phyloP scores from a whole-genome alignment of 2,329 filamentous ascomycete genomes.

The Chaetomium globosum region DNA sequence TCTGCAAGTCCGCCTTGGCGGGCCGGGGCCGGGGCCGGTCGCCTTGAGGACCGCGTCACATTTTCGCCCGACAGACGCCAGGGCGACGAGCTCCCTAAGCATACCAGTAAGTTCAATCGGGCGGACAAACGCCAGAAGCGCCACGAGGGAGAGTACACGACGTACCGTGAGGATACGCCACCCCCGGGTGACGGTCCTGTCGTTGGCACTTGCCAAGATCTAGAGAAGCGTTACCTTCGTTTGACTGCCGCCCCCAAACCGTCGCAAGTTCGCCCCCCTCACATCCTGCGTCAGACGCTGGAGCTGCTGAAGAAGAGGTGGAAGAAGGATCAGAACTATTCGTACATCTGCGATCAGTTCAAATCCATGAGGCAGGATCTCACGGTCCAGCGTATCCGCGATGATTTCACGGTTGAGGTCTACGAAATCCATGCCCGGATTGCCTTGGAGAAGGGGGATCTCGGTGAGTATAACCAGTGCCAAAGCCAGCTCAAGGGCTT shows the following conservation, averaged over 20 bases:
- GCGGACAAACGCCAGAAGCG: constrained; percentile 88
- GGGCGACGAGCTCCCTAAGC: constrained; percentile 50
- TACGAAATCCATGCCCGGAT: constrained; percentile 98
- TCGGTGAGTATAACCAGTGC: constrained; percentile 99
- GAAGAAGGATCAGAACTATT: constrained; percentile 90
- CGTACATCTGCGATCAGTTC: constrained; percentile 98
- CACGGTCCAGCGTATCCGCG: constrained; percentile 95
- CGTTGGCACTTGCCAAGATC: constrained; percentile 76
- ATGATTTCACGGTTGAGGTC: constrained; percentile 91
- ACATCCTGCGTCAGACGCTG: constrained; percentile 78
- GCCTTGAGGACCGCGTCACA: constrained; percentile 76
- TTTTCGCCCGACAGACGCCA: constrained; percentile 55
- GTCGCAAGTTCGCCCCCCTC: constrained; percentile 82
- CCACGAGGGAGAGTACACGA: constrained; percentile 70
- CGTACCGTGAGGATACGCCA: constrained; percentile 59
- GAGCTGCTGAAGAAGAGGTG: constrained; percentile 92
- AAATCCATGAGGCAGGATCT: constrained; percentile 97
- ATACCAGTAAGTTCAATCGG: constrained; percentile 84
- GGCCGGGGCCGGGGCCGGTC: constrained; percentile 35
- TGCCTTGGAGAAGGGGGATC: constrained; percentile 94
- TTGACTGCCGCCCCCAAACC: constrained; percentile 88
- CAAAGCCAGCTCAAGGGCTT: constrained; percentile 95
- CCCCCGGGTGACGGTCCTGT: constrained; percentile 69
- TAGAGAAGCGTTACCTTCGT: constrained; percentile 95
- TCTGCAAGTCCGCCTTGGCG: constrained; percentile 27